These are phyloP conservation scores for Phalaenopsis hybrid DNA, from an alignment of 116 monocot species.

Conservation along the genomic window DNA sequence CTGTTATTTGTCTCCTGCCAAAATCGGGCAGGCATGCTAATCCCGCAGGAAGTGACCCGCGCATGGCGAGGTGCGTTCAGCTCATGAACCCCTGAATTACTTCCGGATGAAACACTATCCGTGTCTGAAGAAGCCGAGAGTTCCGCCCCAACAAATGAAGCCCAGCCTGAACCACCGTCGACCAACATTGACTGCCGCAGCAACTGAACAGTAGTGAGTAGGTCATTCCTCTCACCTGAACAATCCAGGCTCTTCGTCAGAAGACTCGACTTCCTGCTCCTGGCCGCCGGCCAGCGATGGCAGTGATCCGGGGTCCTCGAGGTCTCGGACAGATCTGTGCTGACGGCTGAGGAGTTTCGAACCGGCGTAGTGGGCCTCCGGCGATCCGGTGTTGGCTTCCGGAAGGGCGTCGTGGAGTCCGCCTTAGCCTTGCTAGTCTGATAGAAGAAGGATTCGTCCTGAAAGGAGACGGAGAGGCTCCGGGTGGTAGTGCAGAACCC, in stretches of 20 bases:
- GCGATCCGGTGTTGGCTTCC: slow-evolving; percentile 33
- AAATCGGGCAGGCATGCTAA: slow-evolving; percentile 18
- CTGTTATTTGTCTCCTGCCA: slow-evolving; percentile 19
- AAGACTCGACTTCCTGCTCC: slow-evolving; percentile 30
- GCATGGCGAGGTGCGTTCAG: slow-evolving; percentile 27
- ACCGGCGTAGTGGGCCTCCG: slow-evolving; percentile 18
- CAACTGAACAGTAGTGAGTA: slow-evolving; percentile 45
- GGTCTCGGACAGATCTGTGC: slow-evolving; percentile 37
- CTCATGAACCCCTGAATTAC: slow-evolving; percentile 30
- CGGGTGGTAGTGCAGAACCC: slow-evolving; percentile 55
- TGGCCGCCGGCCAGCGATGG: slow-evolving; percentile 65
- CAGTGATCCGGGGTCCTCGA: slow-evolving; percentile 37
- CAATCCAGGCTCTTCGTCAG: slow-evolving; percentile 58
- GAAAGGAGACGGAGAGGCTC: slow-evolving; percentile 85
- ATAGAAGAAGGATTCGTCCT: slow-evolving; percentile 86
- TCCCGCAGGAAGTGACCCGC: slow-evolving; percentile 4
- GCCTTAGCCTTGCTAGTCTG: slow-evolving; percentile 68
- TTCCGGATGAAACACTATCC: slow-evolving; percentile 11
- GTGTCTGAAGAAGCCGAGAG: slow-evolving; percentile 39
- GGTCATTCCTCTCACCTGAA: slow-evolving; percentile 41
- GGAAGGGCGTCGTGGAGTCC: slow-evolving; percentile 11
- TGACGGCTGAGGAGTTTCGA: slow-evolving; percentile 15
- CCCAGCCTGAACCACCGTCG: slow-evolving; percentile 41
- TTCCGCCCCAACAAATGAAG: slow-evolving; percentile 47
- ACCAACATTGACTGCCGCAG: slow-evolving; percentile 52